These are phyloP conservation scores for Sclerotinia subarctica DNA, from an alignment of 2,329 filamentous ascomycete genomes.

Conservation along the genomic window DNA sequence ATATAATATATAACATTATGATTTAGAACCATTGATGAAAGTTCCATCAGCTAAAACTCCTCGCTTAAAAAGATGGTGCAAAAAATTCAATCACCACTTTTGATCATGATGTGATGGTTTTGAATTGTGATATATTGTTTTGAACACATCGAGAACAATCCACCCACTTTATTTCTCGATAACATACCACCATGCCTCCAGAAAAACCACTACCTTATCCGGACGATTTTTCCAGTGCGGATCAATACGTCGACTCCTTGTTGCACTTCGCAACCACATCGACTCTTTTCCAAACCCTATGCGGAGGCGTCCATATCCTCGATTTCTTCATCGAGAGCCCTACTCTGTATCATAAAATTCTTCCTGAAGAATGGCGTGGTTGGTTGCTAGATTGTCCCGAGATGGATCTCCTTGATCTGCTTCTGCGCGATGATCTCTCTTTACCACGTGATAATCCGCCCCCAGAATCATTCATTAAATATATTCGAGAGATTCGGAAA, in stretches of 20 bases:
- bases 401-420: slow-evolving; percentile 73
- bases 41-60: background rate
- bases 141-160: background rate
- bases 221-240: slow-evolving; percentile 58
- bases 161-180: background rate
- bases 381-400: slow-evolving; percentile 72
- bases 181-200: slow-evolving; percentile 31
- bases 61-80: slow-evolving; percentile 9
- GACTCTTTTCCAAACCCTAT: slow-evolving; percentile 79
- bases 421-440: slow-evolving; percentile 73
- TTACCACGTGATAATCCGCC: slow-evolving; percentile 27
- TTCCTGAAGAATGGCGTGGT: slow-evolving; percentile 76
- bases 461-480: slow-evolving; percentile 59
- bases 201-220: slow-evolving; percentile 32
- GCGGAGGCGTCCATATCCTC: slow-evolving; percentile 92
- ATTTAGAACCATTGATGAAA: too few species aligned
- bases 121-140: background rate
- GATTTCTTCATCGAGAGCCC: slow-evolving; percentile 90
- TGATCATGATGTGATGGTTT: background rate
- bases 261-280: slow-evolving; percentile 73
- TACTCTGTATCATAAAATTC: slow-evolving; percentile 72
- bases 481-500: slow-evolving; percentile 67
- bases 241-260: slow-evolving; percentile 76
- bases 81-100: slow-evolving; percentile 11
- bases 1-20: background rate